phyloP scores from a whole-genome alignment of 441 rosid genomes.

The Gossypium davidsonii region DNA sequence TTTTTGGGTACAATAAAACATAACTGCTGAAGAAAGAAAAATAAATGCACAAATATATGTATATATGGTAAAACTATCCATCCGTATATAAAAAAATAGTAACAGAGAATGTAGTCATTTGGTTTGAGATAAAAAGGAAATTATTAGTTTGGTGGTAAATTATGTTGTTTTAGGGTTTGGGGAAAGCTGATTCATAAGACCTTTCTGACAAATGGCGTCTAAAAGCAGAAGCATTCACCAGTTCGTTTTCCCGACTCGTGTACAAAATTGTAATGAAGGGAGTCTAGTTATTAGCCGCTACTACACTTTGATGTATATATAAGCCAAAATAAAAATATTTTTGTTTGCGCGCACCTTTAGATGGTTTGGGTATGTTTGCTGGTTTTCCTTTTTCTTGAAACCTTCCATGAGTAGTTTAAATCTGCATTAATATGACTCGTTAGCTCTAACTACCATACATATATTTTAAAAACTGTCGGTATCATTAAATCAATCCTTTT shows the following conservation, averaged over 20 bases:
- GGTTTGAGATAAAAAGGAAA: no score
- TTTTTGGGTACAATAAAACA: no score
- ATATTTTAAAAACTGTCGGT: background rate
- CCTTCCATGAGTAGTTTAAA: background rate
- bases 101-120: no score
- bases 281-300: background rate
- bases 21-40: no score
- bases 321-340: background rate
- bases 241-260: background rate
- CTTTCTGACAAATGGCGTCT: slow-evolving; percentile 6
- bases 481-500: background rate
- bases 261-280: background rate
- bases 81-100: no score
- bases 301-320: background rate
- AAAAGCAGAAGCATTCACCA: background rate
- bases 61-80: no score
- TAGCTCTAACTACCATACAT: background rate
- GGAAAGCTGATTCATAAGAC: background rate
- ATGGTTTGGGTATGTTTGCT: background rate
- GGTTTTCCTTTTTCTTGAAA: background rate
- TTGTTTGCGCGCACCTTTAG: background rate
- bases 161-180: slow-evolving; percentile 11
- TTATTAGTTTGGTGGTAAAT: background rate
- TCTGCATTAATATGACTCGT: background rate
- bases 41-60: no score